Percentiles rank a stretch among this genome's conserved stretches.
These are phyloP conservation scores for Heracleum sosnowskyi DNA, from an alignment of 129 eudicot genomes.

Conservation along the genomic window DNA sequence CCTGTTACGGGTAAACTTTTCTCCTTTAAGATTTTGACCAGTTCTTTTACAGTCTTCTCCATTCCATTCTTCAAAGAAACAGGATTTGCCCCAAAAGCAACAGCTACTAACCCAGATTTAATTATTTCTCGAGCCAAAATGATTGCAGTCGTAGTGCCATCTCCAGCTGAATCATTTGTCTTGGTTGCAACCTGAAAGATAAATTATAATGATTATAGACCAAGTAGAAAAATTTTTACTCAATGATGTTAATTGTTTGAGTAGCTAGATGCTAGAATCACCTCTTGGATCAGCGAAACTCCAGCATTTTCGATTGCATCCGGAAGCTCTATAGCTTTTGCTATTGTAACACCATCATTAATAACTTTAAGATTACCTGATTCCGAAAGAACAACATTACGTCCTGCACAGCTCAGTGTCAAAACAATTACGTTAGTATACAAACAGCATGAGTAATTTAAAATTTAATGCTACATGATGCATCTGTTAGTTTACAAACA, in stretches of 20 bases:
- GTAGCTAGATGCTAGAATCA: slow-evolving; percentile 4
- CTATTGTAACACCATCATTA: slow-evolving; percentile 91
- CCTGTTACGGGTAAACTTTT: slow-evolving; percentile 57
- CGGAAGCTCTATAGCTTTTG: slow-evolving; percentile 74
- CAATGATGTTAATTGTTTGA: not conserved
- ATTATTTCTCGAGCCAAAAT: slow-evolving; percentile 90
- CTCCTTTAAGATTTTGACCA: slow-evolving; percentile 50
- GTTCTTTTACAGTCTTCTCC: slow-evolving; percentile 66
- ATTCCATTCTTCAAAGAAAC: slow-evolving; percentile 71
- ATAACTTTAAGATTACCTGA: slow-evolving; percentile 65
- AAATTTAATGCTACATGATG: not conserved
- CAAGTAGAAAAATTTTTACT: not conserved
- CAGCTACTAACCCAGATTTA: slow-evolving; percentile 68
- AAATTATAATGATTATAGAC: not conserved
- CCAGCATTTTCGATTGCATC: slow-evolving; percentile 90
- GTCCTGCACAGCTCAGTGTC: slow-evolving; percentile 40
- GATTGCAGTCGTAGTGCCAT: slow-evolving; percentile 94
- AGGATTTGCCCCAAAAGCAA: slow-evolving; percentile 83
- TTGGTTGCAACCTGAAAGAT: slow-evolving; percentile 71
- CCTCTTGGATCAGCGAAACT: slow-evolving; percentile 51
- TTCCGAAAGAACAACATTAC: slow-evolving; percentile 84
- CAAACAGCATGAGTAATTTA: not conserved
- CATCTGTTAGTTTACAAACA: not conserved
- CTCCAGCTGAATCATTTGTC: slow-evolving; percentile 81
- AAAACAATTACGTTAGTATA: not conserved